phyloP scores from a whole-genome alignment of 192 early-diverging fungal species.

The Kickxella alabastrina region DNA sequence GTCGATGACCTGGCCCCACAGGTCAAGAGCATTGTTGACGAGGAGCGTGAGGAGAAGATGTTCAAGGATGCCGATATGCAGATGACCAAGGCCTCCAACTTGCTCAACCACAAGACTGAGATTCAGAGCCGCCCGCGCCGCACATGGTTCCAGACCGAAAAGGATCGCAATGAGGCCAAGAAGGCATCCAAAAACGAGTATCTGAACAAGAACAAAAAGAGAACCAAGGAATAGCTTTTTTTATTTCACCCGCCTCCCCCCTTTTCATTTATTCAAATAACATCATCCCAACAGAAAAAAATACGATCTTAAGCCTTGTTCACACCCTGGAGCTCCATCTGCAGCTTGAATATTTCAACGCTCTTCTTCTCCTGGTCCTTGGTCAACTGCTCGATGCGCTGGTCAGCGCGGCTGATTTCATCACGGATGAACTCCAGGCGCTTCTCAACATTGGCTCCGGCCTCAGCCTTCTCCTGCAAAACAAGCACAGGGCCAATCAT shows the following conservation, averaged over 20 bases:
- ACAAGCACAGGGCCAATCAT: conserved; percentile 94
- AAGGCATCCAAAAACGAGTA: conserved; percentile 19
- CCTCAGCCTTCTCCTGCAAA: conserved; percentile 86
- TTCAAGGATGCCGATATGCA: conserved; percentile 89
- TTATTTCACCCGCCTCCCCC: too few relatives aligned
- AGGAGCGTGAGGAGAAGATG: conserved; percentile 79
- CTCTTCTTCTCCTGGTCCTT: conserved; percentile 84
- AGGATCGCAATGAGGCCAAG: conserved; percentile 68
- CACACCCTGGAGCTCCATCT: conserved; percentile 44
- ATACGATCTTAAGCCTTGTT: conserved; percentile 16
- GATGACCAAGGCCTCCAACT: conserved; percentile 77
- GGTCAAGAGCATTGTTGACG: conserved; percentile 62
- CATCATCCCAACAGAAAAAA: too few relatives aligned
- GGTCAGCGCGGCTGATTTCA: conserved; percentile 87
- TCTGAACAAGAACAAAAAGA: background rate
- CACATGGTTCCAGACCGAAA: conserved; percentile 90
- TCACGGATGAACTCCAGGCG: conserved; percentile 84
- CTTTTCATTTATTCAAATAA: too few relatives aligned
- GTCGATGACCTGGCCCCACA: conserved; percentile 65
- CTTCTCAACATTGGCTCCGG: conserved; percentile 84
- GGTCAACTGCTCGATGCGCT: conserved; percentile 72
- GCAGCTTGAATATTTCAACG: conserved; percentile 61
- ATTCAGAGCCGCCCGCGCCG: conserved; percentile 83
- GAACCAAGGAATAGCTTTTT: background rate
- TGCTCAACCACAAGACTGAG: conserved; percentile 78